Conservation (phyloP, 768 basidiomycete genomes). For the Tulasnella sp. region DNA sequence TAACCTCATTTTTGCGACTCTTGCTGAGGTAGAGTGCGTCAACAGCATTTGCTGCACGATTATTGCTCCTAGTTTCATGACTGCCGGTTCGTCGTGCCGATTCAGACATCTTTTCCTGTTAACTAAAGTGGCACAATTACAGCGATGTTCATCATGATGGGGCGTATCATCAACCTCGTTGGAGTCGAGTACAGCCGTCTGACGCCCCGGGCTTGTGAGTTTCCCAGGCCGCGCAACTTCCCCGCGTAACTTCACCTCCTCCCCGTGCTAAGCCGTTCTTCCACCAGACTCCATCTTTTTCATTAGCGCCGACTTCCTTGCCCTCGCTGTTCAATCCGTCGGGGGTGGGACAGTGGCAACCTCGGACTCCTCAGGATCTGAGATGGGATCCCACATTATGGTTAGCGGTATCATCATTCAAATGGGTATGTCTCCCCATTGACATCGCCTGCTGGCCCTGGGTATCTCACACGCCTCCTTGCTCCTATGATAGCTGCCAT, state of each 20-base stretch:
- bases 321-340: conserved; percentile 63
- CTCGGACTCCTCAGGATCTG: conserved; percentile 42
- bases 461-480: neutral
- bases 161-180: conserved; percentile 51
- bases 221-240: too few relatives aligned
- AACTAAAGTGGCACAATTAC: too few relatives aligned
- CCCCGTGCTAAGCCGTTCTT: conserved; percentile 14
- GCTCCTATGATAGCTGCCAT: conserved; percentile 1
- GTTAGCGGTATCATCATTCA: conserved; percentile 48
- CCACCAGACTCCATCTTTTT: conserved; percentile 42
- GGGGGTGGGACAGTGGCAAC: conserved; percentile 62
- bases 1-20: neutral
- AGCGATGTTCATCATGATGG: conserved; percentile 63
- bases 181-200: conserved; percentile 55
- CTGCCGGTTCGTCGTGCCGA: too few relatives aligned
- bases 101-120: too few relatives aligned
- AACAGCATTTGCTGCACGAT: conserved; percentile 58
- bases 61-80: conserved; percentile 59
- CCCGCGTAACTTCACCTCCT: conserved; percentile 28
- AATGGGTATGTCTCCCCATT: neutral
- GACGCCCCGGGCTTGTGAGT: conserved; percentile 51
- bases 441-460: neutral
- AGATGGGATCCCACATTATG: conserved; percentile 59
- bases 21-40: conserved; percentile 2
- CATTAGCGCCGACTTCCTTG: conserved; percentile 53